These are phyloP conservation scores for Viridothelium virens DNA, from an alignment of 495 filamentous ascomycete genomes.

Conservation along the genomic window DNA sequence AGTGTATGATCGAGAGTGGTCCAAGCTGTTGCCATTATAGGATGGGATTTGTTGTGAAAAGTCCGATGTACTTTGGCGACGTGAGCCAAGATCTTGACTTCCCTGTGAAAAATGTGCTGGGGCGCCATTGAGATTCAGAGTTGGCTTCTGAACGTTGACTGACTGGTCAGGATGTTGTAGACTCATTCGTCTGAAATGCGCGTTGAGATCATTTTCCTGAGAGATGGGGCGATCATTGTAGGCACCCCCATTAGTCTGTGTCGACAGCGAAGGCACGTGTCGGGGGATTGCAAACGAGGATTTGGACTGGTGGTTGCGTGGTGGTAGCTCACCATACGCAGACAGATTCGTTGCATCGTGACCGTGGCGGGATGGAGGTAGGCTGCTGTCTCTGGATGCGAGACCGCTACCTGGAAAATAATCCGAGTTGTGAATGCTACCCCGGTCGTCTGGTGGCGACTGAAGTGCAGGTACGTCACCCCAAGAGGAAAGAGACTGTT, in stretches of 20 bases:
- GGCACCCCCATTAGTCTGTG: background rate
- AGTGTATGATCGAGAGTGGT: background rate
- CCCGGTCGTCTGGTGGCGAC: background rate
- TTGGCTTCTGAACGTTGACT: background rate
- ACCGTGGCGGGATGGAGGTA: constrained; percentile 3
- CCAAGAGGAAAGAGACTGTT: background rate
- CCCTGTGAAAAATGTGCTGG: background rate
- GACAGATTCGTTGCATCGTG: background rate
- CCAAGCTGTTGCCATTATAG: background rate
- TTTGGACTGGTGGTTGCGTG: background rate
- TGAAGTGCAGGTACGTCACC: background rate
- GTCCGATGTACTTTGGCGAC: background rate
- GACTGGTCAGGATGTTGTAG: background rate
- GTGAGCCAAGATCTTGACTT: background rate
- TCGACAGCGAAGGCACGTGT: background rate
- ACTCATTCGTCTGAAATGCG: background rate
- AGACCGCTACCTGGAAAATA: background rate
- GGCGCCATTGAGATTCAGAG: background rate
- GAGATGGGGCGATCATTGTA: constrained; percentile 1
- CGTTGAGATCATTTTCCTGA: background rate
- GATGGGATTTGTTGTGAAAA: constrained; percentile 4
- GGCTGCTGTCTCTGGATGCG: background rate
- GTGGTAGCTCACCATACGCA: background rate
- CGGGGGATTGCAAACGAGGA: constrained; percentile 5
- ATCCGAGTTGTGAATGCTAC: background rate